Evolutionary conservation across 1,284 basidiomycete genomes (phyloP).

Genomic region (Binderoboletus segoi): DNA sequence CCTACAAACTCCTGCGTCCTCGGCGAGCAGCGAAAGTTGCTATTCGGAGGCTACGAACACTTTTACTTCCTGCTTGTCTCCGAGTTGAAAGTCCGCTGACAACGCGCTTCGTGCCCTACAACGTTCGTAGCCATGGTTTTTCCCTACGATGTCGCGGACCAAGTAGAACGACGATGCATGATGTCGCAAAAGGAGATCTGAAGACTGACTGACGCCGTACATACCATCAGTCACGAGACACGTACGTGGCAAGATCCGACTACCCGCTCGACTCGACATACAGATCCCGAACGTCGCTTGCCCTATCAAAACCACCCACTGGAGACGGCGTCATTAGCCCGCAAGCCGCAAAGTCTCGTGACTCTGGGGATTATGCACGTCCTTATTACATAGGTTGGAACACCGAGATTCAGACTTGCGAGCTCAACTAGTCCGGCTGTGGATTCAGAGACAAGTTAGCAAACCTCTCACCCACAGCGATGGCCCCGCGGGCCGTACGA

Average conservation of each 20-base stretch:
- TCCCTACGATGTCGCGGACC: slow-evolving; percentile 19
- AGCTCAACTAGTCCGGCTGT: too few relatives aligned
- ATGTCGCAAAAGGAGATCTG: slow-evolving; percentile 25
- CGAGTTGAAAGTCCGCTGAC: background rate
- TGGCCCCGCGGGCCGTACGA: too few relatives aligned
- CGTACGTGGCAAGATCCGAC: slow-evolving; percentile 32
- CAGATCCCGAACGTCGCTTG: background rate
- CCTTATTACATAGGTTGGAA: too few relatives aligned
- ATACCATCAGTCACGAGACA: slow-evolving; percentile 10
- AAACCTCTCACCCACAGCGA: background rate
- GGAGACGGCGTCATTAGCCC: background rate
- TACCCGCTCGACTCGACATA: too few relatives aligned
- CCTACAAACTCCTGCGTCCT: background rate
- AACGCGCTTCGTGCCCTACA: background rate
- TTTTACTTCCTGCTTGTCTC: background rate
- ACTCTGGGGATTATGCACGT: background rate
- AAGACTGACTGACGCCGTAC: background rate
- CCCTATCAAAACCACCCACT: background rate
- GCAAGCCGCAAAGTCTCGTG: background rate
- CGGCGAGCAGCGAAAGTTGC: background rate
- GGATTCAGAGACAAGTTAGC: slow-evolving; percentile 1
- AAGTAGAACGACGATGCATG: slow-evolving; percentile 4
- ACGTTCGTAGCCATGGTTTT: background rate
- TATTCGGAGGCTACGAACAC: too few relatives aligned
- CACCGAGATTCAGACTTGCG: too few relatives aligned